These are phyloP conservation scores for Fraxinus quadrangulata DNA, from an alignment of 257 asterid species.

Conservation along the genomic window DNA sequence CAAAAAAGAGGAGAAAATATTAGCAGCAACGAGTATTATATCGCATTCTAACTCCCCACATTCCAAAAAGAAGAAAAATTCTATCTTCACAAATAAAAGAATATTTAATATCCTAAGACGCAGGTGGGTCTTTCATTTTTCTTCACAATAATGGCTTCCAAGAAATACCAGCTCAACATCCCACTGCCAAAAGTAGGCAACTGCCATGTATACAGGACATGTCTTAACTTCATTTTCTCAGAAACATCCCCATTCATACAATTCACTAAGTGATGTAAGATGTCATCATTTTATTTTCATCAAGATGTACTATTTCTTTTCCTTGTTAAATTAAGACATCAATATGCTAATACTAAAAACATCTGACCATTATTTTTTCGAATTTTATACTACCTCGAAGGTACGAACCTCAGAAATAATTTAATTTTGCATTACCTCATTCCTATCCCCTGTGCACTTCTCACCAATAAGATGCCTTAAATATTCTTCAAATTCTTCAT, in stretches of 20 bases:
- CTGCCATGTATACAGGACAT: background rate
- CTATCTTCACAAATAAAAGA: background rate
- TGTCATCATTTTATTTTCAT: background rate
- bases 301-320: background rate
- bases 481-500: slow-evolving; percentile 95
- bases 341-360: background rate
- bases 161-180: background rate
- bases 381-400: background rate
- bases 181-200: background rate
- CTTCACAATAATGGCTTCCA: background rate
- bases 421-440: slow-evolving; percentile 56
- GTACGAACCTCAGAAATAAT: slow-evolving; percentile 16
- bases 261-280: background rate
- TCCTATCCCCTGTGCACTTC: slow-evolving; percentile 81
- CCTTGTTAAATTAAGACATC: background rate
- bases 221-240: background rate
- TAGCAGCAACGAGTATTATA: background rate
- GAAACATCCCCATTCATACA: background rate
- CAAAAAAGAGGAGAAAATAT: background rate
- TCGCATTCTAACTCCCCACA: background rate
- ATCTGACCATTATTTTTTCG: background rate
- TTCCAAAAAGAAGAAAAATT: background rate
- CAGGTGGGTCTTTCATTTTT: background rate
- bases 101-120: background rate
- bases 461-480: slow-evolving; percentile 78